Base-by-base conservation (phyloP, 345 rosid species). In the Theobroma cacao region DNA sequence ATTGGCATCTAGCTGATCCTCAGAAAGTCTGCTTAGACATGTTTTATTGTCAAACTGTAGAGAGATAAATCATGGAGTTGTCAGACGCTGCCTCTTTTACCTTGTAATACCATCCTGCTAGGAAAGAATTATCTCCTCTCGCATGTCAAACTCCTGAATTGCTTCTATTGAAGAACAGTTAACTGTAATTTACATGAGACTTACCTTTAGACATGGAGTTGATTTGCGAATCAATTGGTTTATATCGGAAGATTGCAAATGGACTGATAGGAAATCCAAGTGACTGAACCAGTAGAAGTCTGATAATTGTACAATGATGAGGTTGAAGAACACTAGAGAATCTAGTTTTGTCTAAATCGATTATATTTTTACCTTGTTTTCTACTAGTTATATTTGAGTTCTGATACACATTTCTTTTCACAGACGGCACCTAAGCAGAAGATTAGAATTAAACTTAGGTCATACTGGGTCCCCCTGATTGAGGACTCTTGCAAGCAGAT, bases 401-500 rank as follows among this genome's bases (percentile, higher is more conserved):
- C 20, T 14, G 31, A 28, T 31, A 33, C 26, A 67, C 67, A 26
- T 74, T 80, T 50, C 13, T 82, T 33, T 40, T 78, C 55, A 45
- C 85, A 92, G 99, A 82, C 90, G 89, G 97, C 95, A 7, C 97
- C 99, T 7, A 92, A 96, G 91, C 98, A 96, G 80, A 96, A 94
- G 84, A 94, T 96, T 82, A 94, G 99, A 84, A 96, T 96, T 72
- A 94, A 96, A 81, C 95, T 94, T 28, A 85, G 95, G 78, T 96
- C 99, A 64, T 94, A 89, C 82, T 96, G 94, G 95, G 97, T 96
- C 50, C 95, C 90, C 63, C 81, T 96, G 76, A 92, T 94, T 17
- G 98, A 96, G 85, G 98, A 96, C 77, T 94, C 99, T 7, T 92
- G 97, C 92, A 94, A 96, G 90, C 99, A 92, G 90, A 96, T 94